These are phyloP conservation scores for Pythium diclinum DNA, from an alignment of 352 stramenopile genomes.

Conservation along the genomic window DNA sequence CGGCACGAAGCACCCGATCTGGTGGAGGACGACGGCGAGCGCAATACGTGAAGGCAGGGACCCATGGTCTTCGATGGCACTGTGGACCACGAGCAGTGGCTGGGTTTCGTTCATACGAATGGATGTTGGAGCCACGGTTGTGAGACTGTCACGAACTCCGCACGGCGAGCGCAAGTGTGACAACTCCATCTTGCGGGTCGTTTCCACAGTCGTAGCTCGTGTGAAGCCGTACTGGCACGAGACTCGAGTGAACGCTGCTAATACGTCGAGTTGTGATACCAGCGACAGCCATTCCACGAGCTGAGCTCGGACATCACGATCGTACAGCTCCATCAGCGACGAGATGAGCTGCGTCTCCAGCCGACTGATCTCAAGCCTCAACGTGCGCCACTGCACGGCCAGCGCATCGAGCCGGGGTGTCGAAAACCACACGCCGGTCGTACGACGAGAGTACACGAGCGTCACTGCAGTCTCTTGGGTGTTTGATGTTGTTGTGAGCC, in stretches of 20 bases:
- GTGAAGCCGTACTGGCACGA: slow-evolving; percentile 33
- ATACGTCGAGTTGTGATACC: slow-evolving; percentile 34
- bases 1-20: slow-evolving; percentile 63
- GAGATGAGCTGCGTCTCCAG: slow-evolving; percentile 23
- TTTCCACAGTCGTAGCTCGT: slow-evolving; percentile 13
- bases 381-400: slow-evolving; percentile 32
- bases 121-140: background rate
- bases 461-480: slow-evolving; percentile 4
- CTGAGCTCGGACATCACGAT: background rate
- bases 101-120: slow-evolving; percentile 1
- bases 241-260: slow-evolving; percentile 38
- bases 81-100: slow-evolving; percentile 11
- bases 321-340: slow-evolving; percentile 10
- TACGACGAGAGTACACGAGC: slow-evolving; percentile 39
- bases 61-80: slow-evolving; percentile 13
- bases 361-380: slow-evolving; percentile 27
- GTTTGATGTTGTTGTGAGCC: background rate
- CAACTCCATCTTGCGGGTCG: background rate
- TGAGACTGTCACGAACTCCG: background rate
- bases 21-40: slow-evolving; percentile 40
- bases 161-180: slow-evolving; percentile 4
- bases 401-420: slow-evolving; percentile 33
- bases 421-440: slow-evolving; percentile 46
- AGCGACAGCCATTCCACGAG: slow-evolving; percentile 9
- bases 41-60: slow-evolving; percentile 2